Evolutionary conservation across 2,329 filamentous ascomycete species (phyloP).

Genomic region (Pestalotiopsis sp.): DNA sequence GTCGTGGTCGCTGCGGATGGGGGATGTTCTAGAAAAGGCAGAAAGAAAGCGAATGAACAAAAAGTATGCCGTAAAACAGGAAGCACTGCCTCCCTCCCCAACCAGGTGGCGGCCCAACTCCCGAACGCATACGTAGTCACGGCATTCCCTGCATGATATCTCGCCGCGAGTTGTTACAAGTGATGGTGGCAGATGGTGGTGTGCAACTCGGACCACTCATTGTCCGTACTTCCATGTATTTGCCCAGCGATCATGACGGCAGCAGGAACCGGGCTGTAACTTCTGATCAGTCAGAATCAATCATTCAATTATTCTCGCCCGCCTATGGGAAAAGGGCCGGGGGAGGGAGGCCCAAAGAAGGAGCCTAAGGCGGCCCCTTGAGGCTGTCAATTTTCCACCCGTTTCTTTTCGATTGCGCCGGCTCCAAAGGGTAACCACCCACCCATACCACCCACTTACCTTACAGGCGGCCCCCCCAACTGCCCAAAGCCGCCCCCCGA

Average conservation of each 20-base stretch:
- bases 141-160: conserved; percentile 1
- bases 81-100: neutral
- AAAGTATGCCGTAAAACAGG: neutral
- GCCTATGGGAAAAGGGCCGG: neutral
- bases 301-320: neutral
- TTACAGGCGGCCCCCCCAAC: neutral
- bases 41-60: neutral
- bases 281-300: neutral
- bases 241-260: neutral
- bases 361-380: neutral
- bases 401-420: conserved; percentile 6
- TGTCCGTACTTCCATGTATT: neutral
- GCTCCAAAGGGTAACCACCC: neutral
- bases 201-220: conserved; percentile 4
- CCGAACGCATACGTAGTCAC: neutral
- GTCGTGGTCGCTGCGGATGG: neutral
- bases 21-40: neutral
- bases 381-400: conserved; percentile 5
- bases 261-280: neutral
- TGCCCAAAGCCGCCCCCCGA: neutral
- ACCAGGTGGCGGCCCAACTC: neutral
- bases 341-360: neutral
- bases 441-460: neutral
- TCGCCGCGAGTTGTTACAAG: neutral
- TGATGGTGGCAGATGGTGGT: neutral